These are phyloP conservation scores for Magnolia sinica DNA, from an alignment of 164 flowering plant species.

Conservation along the genomic window DNA sequence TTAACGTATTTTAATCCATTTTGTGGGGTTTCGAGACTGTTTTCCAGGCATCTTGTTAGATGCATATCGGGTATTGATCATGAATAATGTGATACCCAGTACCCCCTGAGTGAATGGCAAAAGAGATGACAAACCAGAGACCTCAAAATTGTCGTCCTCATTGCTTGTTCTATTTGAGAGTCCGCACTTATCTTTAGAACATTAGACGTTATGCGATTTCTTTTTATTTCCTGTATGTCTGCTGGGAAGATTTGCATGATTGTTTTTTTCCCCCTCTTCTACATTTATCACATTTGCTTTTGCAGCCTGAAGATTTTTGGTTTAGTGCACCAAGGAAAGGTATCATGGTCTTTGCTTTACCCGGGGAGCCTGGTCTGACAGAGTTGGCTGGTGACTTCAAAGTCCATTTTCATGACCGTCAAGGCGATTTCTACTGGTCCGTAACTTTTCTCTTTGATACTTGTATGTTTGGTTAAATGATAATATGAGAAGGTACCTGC, in stretches of 20 bases:
- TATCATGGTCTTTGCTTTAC: conserved; percentile 92
- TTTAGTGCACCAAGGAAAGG: conserved; percentile 95
- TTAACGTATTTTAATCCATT: too few relatives aligned
- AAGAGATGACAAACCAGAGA: too few relatives aligned
- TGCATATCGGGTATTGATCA: too few relatives aligned
- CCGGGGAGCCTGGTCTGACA: conserved; percentile 95
- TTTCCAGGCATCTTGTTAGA: too few relatives aligned
- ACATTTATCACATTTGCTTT: neutral
- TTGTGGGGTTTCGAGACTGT: too few relatives aligned
- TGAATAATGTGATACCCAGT: too few relatives aligned
- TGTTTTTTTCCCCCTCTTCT: neutral
- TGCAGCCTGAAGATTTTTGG: conserved; percentile 95
- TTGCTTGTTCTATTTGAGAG: too few relatives aligned
- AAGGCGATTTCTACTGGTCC: conserved; percentile 96
- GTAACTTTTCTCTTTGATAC: conserved; percentile 8
- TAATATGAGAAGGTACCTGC: neutral
- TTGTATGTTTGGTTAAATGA: neutral
- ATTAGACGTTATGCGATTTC: too few relatives aligned
- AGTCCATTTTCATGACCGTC: conserved; percentile 89
- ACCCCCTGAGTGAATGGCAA: too few relatives aligned
- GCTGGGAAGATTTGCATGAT: neutral
- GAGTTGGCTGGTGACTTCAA: conserved; percentile 92
- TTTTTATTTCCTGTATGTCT: too few relatives aligned
- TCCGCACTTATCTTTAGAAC: too few relatives aligned
- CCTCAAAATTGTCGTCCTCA: too few relatives aligned